Conservation (phyloP, 2,329 filamentous ascomycete genomes). For the Fusarium redolens region DNA sequence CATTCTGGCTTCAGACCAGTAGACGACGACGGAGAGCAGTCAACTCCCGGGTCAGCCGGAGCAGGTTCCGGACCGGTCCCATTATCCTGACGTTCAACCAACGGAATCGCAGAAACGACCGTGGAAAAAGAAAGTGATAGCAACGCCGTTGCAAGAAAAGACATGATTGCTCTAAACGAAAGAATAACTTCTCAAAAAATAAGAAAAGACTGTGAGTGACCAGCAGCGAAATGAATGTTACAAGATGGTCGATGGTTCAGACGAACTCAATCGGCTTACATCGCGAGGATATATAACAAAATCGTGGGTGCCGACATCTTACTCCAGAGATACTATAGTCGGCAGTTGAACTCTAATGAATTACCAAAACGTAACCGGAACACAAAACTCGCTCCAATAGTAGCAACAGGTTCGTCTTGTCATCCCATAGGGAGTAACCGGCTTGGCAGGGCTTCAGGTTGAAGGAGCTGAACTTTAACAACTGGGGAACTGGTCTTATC, state of each 20-base stretch:
- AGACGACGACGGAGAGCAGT: conserved; percentile 10
- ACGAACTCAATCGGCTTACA: neutral
- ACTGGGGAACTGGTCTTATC: conserved; percentile 19
- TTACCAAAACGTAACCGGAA: conserved; percentile 20
- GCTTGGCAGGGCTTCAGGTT: conserved; percentile 19
- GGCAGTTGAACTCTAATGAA: conserved; percentile 9
- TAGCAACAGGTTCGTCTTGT: neutral
- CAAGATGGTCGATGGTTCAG: neutral
- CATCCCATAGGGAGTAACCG: neutral
- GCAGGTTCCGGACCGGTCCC: neutral
- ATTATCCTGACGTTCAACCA: conserved; percentile 6
- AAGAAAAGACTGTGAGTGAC: neutral
- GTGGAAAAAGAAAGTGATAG: conserved; percentile 3
- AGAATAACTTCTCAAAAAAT: neutral
- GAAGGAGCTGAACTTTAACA: conserved; percentile 18
- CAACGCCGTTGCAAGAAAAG: conserved; percentile 3
- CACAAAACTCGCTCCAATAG: conserved; percentile 2
- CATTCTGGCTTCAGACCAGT: conserved; percentile 19
- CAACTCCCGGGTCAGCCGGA: neutral
- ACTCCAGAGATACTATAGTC: neutral
- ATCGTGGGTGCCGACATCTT: neutral
- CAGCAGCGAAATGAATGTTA: conserved; percentile 3
- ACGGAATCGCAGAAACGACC: conserved; percentile 9
- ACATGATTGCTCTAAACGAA: conserved; percentile 17
- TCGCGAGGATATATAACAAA: neutral